These are phyloP conservation scores for Cryptococcus wingfieldii DNA, from an alignment of 1,284 basidiomycete species.

Conservation along the genomic window DNA sequence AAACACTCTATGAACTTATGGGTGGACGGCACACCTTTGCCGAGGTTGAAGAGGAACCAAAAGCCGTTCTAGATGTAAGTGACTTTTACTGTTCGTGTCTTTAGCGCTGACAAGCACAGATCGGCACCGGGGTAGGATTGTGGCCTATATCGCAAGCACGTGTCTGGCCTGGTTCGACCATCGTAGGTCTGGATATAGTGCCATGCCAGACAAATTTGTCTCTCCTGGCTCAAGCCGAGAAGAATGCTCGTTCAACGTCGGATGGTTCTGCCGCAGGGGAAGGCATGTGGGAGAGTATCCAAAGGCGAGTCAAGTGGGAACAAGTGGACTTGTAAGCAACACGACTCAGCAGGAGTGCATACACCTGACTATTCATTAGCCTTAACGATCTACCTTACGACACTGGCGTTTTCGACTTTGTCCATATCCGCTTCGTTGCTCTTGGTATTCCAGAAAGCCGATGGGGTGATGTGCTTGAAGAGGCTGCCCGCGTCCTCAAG, in stretches of 20 bases:
- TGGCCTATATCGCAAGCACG: constrained; percentile 47
- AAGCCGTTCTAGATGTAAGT: constrained; percentile 44
- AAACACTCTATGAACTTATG: constrained; percentile 37
- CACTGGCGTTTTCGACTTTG: constrained; percentile 44
- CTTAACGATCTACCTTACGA: constrained; percentile 43
- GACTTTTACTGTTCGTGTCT: not conserved
- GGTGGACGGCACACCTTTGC: constrained; percentile 37
- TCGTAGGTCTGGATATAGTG: constrained; percentile 43
- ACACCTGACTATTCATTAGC: constrained; percentile 15
- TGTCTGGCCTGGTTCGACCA: constrained; percentile 33
- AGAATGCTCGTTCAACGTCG: constrained; percentile 16
- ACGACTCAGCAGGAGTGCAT: not conserved
- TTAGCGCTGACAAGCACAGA: constrained; percentile 10
- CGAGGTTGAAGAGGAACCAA: constrained; percentile 24
- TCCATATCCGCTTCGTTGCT: constrained; percentile 45
- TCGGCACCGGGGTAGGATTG: constrained; percentile 43
- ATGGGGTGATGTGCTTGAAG: constrained; percentile 43
- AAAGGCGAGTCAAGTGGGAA: constrained; percentile 38
- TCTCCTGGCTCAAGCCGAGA: constrained; percentile 23
- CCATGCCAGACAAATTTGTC: constrained; percentile 38
- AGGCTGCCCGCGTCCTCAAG: constrained; percentile 42
- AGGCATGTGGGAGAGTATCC: constrained; percentile 38
- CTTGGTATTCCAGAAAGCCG: constrained; percentile 44
- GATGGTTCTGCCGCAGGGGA: constrained; percentile 11
- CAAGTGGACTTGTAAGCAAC: constrained; percentile 42